These are phyloP conservation scores for Camellia granthamiana DNA, from an alignment of 148 eudicot genomes.

Conservation along the genomic window DNA sequence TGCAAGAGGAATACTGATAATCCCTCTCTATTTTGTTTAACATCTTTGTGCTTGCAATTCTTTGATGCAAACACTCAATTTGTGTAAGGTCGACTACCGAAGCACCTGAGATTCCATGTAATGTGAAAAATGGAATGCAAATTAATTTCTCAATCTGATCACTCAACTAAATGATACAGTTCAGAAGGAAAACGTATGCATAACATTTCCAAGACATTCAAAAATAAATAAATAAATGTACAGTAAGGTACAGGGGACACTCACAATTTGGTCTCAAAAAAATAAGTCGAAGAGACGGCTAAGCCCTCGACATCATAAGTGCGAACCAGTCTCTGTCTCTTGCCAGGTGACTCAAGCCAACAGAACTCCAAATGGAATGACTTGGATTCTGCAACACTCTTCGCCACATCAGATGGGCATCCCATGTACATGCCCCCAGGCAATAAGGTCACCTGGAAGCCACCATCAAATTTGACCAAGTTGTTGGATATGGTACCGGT, in stretches of 20 bases:
- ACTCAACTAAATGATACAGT: conserved; percentile 1
- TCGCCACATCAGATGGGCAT: conserved; percentile 65
- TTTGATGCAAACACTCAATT: no score
- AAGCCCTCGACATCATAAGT: conserved; percentile 81
- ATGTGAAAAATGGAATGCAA: not conserved
- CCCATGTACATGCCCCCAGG: conserved; percentile 99
- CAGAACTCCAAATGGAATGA: conserved; percentile 90
- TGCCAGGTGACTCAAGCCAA: conserved; percentile 84
- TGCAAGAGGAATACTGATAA: no score
- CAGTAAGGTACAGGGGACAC: not conserved
- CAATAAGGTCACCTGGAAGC: conserved; percentile 67
- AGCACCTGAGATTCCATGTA: no score
- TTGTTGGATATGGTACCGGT: conserved; percentile 58
- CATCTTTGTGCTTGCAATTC: no score
- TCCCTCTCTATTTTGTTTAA: no score
- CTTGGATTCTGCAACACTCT: conserved; percentile 62
- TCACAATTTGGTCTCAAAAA: conserved; percentile 59
- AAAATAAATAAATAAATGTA: not conserved
- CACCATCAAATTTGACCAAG: conserved; percentile 68
- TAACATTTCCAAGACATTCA: not conserved
- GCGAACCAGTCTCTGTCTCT: conserved; percentile 90
- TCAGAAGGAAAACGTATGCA: not conserved
- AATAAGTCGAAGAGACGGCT: conserved; percentile 88
- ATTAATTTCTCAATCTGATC: not conserved
- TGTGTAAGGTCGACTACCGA: no score